phyloP scores from a whole-genome alignment of 306 rosid genomes.

The Cucumis hystrix region DNA sequence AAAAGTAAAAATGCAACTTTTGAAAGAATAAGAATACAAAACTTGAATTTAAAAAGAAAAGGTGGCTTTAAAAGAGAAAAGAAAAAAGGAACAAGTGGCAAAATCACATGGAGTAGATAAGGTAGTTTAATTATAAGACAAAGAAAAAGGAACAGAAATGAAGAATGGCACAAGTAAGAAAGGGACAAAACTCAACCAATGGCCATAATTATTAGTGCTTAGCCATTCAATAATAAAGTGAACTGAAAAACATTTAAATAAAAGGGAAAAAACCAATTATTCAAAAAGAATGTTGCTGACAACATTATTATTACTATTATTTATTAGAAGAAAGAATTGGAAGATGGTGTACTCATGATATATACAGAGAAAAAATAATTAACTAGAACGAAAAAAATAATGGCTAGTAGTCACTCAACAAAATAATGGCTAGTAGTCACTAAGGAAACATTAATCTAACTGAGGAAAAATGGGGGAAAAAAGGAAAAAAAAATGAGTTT shows the following conservation, averaged over 20 bases:
- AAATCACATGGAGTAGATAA: neutral
- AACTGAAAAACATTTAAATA: neutral
- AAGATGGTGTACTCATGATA: neutral
- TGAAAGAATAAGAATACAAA: too few species aligned
- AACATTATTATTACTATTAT: neutral
- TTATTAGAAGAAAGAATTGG: neutral
- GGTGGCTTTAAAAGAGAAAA: neutral
- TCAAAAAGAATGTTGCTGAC: neutral
- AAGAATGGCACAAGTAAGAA: neutral
- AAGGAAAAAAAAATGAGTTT: neutral
- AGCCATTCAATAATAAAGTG: neutral
- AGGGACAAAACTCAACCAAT: neutral
- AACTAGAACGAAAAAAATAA: neutral
- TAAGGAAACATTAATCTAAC: neutral
- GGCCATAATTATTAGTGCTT: neutral
- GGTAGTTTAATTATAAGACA: neutral
- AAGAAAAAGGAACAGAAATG: neutral
- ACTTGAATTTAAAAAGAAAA: neutral
- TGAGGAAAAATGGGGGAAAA: neutral
- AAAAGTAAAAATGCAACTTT: too few species aligned
- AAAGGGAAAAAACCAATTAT: neutral
- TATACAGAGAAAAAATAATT: neutral
- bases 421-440: neutral
- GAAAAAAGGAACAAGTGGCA: neutral
- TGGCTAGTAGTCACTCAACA: neutral